Conservation (phyloP, 23 red algal species). For the Gracilariopsis chorda region DNA sequence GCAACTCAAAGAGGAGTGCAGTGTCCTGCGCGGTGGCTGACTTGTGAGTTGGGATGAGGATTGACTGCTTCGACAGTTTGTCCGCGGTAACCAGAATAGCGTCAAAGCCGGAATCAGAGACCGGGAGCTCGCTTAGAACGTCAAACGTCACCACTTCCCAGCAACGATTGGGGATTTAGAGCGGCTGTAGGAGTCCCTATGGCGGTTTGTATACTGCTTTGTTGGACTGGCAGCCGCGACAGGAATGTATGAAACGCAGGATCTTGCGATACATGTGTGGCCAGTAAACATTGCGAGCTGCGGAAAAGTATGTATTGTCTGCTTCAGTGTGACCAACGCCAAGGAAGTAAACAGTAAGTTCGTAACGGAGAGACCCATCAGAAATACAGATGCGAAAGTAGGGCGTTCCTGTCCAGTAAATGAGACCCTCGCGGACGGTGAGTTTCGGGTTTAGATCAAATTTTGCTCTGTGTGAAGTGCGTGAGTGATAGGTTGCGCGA, state of each 20-base stretch:
- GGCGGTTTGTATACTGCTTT: background rate
- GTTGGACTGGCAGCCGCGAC: background rate
- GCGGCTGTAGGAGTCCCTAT: background rate
- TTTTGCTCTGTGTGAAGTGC: too few relatives aligned
- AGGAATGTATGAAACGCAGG: background rate
- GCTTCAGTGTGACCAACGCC: background rate
- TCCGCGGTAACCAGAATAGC: background rate
- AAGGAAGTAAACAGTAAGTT: too few relatives aligned
- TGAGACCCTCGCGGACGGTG: too few relatives aligned
- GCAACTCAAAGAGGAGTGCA: background rate
- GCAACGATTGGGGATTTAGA: background rate
- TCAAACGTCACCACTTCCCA: constrained; percentile 6
- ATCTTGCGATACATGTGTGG: background rate
- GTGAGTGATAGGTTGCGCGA: too few relatives aligned
- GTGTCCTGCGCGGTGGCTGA: background rate
- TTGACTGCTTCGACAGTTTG: background rate
- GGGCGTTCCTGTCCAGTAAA: too few relatives aligned
- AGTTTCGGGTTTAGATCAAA: too few relatives aligned
- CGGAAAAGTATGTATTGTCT: background rate
- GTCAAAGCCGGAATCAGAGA: background rate
- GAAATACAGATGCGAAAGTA: too few relatives aligned
- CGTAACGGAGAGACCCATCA: too few relatives aligned
- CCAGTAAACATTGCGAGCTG: background rate
- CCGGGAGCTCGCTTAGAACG: background rate
- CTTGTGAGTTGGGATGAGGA: background rate